Evolutionary conservation across 2,329 filamentous ascomycete species (phyloP).

Genomic region (Neonectria neomacrospora): DNA sequence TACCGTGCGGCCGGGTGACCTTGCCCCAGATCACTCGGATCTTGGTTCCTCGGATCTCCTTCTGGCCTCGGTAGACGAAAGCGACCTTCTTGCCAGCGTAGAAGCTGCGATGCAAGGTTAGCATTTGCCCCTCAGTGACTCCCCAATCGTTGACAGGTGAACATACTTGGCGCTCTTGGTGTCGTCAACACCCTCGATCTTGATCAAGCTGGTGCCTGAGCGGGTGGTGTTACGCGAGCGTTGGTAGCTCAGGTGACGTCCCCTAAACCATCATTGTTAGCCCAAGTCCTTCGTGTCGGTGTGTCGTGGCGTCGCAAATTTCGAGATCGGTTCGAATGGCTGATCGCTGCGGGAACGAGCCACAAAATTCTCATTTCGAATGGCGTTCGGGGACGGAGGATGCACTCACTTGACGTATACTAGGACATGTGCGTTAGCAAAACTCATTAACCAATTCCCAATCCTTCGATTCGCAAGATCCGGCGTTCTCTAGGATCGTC

Average conservation of each 20-base stretch:
- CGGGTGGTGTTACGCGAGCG: conserved; percentile 92
- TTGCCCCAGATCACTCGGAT: conserved; percentile 99
- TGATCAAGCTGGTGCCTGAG: conserved; percentile 92
- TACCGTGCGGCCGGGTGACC: conserved; percentile 95
- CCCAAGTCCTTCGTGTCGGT: conserved; percentile 39
- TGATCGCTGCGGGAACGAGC: conserved; percentile 30
- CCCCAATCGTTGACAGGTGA: conserved; percentile 8
- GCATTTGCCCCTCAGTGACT: conserved; percentile 28
- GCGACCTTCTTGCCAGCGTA: conserved; percentile 99
- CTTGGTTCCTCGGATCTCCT: conserved; percentile 96
- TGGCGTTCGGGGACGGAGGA: conserved; percentile 17
- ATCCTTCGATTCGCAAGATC: conserved; percentile 30
- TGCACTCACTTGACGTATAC: conserved; percentile 90
- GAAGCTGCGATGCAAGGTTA: conserved; percentile 68
- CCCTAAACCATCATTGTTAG: conserved; percentile 67
- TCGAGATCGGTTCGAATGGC: conserved; percentile 40
- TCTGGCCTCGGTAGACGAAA: conserved; percentile 96
- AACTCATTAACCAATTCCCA: conserved; percentile 28
- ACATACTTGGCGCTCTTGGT: conserved; percentile 86
- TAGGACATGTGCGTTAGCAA: conserved; percentile 58
- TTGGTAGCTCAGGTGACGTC: conserved; percentile 98
- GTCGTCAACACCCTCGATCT: conserved; percentile 98
- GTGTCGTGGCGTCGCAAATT: conserved; percentile 39
- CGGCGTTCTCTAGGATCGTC: conserved; percentile 24
- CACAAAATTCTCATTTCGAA: conserved; percentile 30